phyloP scores from a whole-genome alignment of 2,329 filamentous ascomycete species.

The Claviceps sp. region DNA sequence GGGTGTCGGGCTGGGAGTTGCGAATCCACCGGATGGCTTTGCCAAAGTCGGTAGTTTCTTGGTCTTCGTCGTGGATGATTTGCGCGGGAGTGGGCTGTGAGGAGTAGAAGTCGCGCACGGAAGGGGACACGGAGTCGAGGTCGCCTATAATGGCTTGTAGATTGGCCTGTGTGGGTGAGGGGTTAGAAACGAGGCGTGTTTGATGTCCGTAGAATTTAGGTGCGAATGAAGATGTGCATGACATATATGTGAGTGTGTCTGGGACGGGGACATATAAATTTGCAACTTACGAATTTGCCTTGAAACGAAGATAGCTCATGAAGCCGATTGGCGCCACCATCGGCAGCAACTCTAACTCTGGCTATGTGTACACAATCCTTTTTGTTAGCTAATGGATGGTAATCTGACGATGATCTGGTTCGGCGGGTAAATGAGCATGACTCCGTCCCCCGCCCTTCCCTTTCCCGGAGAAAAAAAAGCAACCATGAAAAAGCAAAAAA shows the following conservation, averaged over 20 bases:
- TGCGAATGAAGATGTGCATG: background rate
- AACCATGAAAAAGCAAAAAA: background rate
- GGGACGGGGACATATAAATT: no score
- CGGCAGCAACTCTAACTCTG: slow-evolving; percentile 61
- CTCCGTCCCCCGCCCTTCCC: no score
- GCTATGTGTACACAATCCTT: slow-evolving; percentile 29
- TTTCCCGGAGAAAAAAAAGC: no score
- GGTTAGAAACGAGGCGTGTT: no score
- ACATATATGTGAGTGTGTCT: background rate
- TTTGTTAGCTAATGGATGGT: background rate
- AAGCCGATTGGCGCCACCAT: slow-evolving; percentile 80
- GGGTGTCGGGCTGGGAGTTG: slow-evolving; percentile 15
- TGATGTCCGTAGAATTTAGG: no score
- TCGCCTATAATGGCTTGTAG: slow-evolving; percentile 75
- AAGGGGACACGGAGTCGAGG: slow-evolving; percentile 63
- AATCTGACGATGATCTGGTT: no score
- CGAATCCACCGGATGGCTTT: slow-evolving; percentile 60
- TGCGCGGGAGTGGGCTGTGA: slow-evolving; percentile 33
- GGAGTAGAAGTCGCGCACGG: slow-evolving; percentile 54
- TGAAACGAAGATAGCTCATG: slow-evolving; percentile 29
- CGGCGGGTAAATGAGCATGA: no score
- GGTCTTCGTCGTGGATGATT: slow-evolving; percentile 61
- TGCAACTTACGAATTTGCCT: slow-evolving; percentile 26
- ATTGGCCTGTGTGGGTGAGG: slow-evolving; percentile 29
- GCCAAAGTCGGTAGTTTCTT: slow-evolving; percentile 81